Evolutionary conservation across 495 filamentous ascomycete genomes (phyloP), one percentile per base, ranked within the genome.

Genomic region (Penicillium cataractarum): DNA sequence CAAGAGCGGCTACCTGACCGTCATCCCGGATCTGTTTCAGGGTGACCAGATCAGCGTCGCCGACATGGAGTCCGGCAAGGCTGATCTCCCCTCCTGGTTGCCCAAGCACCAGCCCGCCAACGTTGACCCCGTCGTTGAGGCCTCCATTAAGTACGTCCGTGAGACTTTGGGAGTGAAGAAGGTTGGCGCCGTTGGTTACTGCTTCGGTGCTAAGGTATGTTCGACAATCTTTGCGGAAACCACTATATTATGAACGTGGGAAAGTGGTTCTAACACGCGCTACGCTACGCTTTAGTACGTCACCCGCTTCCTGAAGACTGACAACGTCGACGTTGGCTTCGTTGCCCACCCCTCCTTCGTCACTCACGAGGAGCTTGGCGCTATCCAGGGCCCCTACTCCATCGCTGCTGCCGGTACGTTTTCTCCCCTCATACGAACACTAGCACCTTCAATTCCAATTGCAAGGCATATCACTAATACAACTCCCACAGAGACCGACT

Each of bases 321-420:
- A 78, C 42, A 76, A 81, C 57, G 68, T 86, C 37, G 85, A 89
- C 57, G 89, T 84, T 48, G 92, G 90, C 56, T 95, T 80, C 75
- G 74, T 82, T 27, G 93, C 92, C 6, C 91, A 96, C 74, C 93
- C 92, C 17, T 86, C 83, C 5, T 92, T 92, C 64, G 84, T 94
- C 40, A 85, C 88, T 19, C 81, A 88, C 72, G 89, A 92, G 27
- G 93, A 96, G 76, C 80, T 96, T 31, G 80, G 80, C 48, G 86
- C 83, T 40, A 87, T 95, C 68, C 74, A 79, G 58, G 89, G 86
- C 1, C 92, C 92, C 22, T 73, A 95, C 3, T 85, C 87, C 42
- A 93, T 96, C 69, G 81, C 89, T 39, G 91, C 92, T 60, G 89
- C 87, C 61, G 83, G 87, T 89, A 75, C 53, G 80, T 78, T 26